A percentile compares a stretch with the other conserved stretches of the same genome.
Evolutionary conservation across 352 stramenopile genomes (phyloP).

Genomic region (Phytophthora citrophthora): DNA sequence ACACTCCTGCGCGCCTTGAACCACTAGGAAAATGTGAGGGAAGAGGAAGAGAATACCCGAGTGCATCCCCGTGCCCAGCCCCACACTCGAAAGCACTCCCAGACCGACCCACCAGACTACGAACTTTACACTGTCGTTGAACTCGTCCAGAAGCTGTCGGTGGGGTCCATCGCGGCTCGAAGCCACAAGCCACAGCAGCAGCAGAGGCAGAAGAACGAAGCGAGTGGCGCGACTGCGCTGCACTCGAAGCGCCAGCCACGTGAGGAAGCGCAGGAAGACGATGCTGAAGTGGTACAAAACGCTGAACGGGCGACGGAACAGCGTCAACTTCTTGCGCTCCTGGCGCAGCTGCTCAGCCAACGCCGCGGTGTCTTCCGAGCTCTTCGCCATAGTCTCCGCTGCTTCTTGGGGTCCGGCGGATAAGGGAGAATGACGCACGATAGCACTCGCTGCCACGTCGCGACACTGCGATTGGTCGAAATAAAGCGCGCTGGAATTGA

Average conservation of each 20-base stretch:
- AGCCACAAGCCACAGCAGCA: slow-evolving; percentile 70
- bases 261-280: slow-evolving; percentile 75
- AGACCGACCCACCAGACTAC: slow-evolving; percentile 94
- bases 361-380: slow-evolving; percentile 1
- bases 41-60: slow-evolving; percentile 95
- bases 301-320: slow-evolving; percentile 76
- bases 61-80: slow-evolving; percentile 94
- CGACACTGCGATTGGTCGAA: slow-evolving; percentile 22
- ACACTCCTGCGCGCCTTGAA: slow-evolving; percentile 89
- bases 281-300: slow-evolving; percentile 86
- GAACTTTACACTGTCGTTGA: slow-evolving; percentile 88
- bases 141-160: slow-evolving; percentile 78
- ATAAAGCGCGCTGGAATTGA: neutral
- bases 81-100: slow-evolving; percentile 94
- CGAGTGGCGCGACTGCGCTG: slow-evolving; percentile 73
- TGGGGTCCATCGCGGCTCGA: slow-evolving; percentile 75
- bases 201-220: slow-evolving; percentile 79
- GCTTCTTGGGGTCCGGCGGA: slow-evolving; percentile 9
- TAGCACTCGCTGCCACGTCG: slow-evolving; percentile 1
- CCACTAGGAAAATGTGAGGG: slow-evolving; percentile 95
- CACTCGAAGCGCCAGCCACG: slow-evolving; percentile 74
- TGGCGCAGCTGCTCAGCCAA: slow-evolving; percentile 68
- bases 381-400: slow-evolving; percentile 29
- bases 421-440: slow-evolving; percentile 22
- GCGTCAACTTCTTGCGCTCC: slow-evolving; percentile 86